Base-by-base conservation (phyloP, 306 rosid genomes). In the Citrullus mucosospermus region DNA sequence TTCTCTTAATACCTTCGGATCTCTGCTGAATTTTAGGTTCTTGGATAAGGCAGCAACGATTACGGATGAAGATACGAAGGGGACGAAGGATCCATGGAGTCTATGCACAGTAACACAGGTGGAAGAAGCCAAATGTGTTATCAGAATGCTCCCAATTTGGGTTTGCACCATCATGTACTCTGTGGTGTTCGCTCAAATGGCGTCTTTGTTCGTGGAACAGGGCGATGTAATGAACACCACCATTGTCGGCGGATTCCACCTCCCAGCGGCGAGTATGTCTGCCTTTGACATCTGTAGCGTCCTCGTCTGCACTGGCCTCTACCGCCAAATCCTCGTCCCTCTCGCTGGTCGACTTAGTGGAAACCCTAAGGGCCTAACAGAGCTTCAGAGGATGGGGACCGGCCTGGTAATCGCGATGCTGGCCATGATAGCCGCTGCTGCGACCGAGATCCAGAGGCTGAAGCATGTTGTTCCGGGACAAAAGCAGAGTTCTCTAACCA, bases 191-290 rank as follows among this genome's bases (percentile, higher is more conserved):
- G 88, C 93, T 0, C 93, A 89, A 81, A 89, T 89, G 93, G 91
- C 93, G 50, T 89, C 93, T 30, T 83, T 87, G 9, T 89, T 89
- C 44, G 91, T 89, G 0, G 91, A 89, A 81, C 93, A 89, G 83
- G 93, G 93, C 0, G 91, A 84, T 58, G 89, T 84, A 16, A 89
- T 89, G 93, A 62, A 84, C 82, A 43, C 83, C 68, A 39, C 77
- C 50, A 5, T 86, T 2, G 8, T 83, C 8, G 82, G 83, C 9
- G 67, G 73, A 0, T 88, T 85, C 65, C 87, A 70, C 67, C 48
- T 88, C 61, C 92, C 92, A 41, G 89, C 92, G 18, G 92, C 92
- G 18, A 86, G 87, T 81, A 88, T 88, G 90, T 88, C 92, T 4
- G 88, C 82, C 54, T 88, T 88, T 71, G 92, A 88, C 59, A 88